These are phyloP conservation scores for Chenopodium quinoa DNA, from an alignment of 148 eudicot genomes.

Conservation along the genomic window DNA sequence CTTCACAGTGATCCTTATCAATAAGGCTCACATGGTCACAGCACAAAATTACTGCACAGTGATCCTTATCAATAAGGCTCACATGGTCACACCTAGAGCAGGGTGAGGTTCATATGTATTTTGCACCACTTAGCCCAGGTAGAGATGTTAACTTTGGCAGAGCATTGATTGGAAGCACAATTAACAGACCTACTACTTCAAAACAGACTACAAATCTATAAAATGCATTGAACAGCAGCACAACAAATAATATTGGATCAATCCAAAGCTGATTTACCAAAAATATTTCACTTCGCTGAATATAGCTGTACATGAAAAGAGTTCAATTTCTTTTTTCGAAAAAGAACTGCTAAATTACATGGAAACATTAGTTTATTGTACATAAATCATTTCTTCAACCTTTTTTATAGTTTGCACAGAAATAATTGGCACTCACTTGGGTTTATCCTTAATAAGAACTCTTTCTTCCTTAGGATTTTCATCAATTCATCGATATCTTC, in stretches of 20 bases:
- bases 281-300: background rate
- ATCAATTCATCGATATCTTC: background rate
- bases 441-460: background rate
- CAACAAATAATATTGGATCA: background rate
- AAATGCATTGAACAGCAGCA: background rate
- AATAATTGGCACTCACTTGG: background rate
- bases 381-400: background rate
- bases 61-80: background rate
- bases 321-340: background rate
- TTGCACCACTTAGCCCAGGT: background rate
- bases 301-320: background rate
- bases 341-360: background rate
- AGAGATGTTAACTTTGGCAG: background rate
- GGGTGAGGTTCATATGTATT: background rate
- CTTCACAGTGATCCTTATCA: background rate
- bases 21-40: background rate
- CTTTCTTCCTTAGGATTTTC: background rate
- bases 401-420: background rate
- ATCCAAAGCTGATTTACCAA: background rate
- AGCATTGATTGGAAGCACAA: background rate
- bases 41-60: background rate
- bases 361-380: background rate
- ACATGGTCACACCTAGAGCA: background rate
- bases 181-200: background rate
- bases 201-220: background rate